A percentile compares a stretch with the other conserved stretches of the same genome.
Evolutionary conservation across 2,329 filamentous ascomycete species (phyloP).

Genomic region (Colletotrichum abscissum): DNA sequence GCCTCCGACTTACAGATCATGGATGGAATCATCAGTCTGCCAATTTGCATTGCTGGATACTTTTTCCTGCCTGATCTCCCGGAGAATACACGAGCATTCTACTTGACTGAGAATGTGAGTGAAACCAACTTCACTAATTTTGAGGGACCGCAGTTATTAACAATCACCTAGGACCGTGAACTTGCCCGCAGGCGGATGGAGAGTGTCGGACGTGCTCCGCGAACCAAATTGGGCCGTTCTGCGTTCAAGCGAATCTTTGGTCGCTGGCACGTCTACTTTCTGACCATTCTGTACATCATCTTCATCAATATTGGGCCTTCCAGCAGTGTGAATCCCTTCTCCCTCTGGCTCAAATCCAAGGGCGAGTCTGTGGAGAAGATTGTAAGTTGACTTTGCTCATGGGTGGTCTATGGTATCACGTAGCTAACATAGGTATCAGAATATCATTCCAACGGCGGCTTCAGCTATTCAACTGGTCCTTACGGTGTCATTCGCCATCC

Average conservation of each 20-base stretch:
- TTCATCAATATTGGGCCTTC: slow-evolving; percentile 62
- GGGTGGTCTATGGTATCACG: too few relatives aligned
- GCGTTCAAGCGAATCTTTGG: slow-evolving; percentile 31
- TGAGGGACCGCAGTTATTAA: background rate
- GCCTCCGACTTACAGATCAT: slow-evolving; percentile 44
- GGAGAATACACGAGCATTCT: slow-evolving; percentile 43
- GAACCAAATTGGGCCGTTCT: slow-evolving; percentile 60
- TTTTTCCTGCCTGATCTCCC: slow-evolving; percentile 50
- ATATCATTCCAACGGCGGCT: slow-evolving; percentile 30
- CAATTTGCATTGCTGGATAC: slow-evolving; percentile 51
- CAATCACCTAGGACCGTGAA: background rate
- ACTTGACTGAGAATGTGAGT: slow-evolving; percentile 37
- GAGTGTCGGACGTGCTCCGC: slow-evolving; percentile 60
- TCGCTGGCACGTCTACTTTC: slow-evolving; percentile 49
- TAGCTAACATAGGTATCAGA: background rate
- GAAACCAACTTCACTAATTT: too few relatives aligned
- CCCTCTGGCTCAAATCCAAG: slow-evolving; percentile 53
- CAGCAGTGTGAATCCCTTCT: slow-evolving; percentile 48
- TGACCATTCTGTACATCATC: slow-evolving; percentile 50
- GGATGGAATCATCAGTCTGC: slow-evolving; percentile 55
- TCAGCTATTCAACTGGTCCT: slow-evolving; percentile 29
- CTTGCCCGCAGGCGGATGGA: slow-evolving; percentile 23
- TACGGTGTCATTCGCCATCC: slow-evolving; percentile 26
- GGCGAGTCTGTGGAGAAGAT: slow-evolving; percentile 61
- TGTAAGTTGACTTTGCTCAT: slow-evolving; percentile 53